phyloP scores from a whole-genome alignment of 225 moss, liverwort and hornwort genomes.

The Lunularia cruciata region DNA sequence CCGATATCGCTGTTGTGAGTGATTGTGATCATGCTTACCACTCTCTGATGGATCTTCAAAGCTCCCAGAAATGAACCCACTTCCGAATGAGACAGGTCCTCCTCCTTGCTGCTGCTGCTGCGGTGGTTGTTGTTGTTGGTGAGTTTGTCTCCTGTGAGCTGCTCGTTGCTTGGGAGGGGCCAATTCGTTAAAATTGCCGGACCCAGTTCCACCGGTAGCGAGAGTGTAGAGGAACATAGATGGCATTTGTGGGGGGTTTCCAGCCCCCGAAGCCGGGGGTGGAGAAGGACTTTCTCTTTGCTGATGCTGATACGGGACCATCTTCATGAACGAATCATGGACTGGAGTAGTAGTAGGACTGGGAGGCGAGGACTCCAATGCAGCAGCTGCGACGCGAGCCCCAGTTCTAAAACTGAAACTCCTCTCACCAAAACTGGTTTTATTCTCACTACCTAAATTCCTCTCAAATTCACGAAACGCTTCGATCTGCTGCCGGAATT shows the following conservation, averaged over 20 bases:
- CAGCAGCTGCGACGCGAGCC: background rate
- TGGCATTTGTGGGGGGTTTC: conserved; percentile 20
- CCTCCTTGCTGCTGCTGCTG: background rate
- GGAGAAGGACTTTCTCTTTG: background rate
- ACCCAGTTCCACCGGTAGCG: conserved; percentile 33
- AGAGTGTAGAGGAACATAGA: conserved; percentile 32
- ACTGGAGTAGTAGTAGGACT: too few species aligned
- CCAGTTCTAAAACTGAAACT: conserved; percentile 33
- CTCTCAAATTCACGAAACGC: conserved; percentile 33
- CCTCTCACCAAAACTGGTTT: conserved; percentile 13
- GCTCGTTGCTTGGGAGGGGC: background rate
- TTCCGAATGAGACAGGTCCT: background rate
- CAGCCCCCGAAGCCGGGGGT: background rate
- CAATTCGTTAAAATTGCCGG: background rate
- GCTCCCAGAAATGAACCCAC: background rate
- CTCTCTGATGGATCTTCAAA: background rate
- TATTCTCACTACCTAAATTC: conserved; percentile 9
- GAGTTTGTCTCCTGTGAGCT: too few species aligned
- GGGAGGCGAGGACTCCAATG: background rate
- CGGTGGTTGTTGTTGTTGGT: background rate
- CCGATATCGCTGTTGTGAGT: background rate
- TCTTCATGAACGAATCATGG: conserved; percentile 6
- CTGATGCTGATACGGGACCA: background rate
- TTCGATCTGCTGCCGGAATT: conserved; percentile 29
- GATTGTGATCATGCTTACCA: background rate